Base-by-base conservation (phyloP, 352 stramenopile species). In the Phytophthora fragariaefolia region DNA sequence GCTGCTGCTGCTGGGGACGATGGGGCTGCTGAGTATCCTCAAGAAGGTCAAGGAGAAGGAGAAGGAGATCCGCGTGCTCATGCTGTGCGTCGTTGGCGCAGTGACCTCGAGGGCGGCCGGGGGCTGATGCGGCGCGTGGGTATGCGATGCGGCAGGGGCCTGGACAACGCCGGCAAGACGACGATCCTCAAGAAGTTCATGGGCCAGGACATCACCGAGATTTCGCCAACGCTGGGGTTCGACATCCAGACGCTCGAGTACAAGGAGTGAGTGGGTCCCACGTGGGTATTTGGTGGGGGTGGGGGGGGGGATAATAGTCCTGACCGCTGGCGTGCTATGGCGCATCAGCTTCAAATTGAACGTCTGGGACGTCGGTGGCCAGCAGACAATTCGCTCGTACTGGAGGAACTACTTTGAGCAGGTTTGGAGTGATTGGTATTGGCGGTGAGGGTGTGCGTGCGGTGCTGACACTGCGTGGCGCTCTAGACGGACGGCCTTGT, bases 381-480 rank as follows among this genome's bases (percentile, higher is more conserved):
- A 99, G 85, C 97, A 98, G 64, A 99, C 98, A 20, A 99, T 99
- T 55, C 92, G 97, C 20, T 95, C 97, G 6, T 99, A 99, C 80
- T 99, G 98, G 98, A 87, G 97, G 40, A 99, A 99, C 84, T 99
- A 99, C 83, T 99, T 99, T 77, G 98, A 99, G 83, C 80, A 98
- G 76, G 66, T 70, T 24, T 10, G 62, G n/a, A 27, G 8, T n/a
- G 15, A 8, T 58, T 18, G 7, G 9, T 26, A 13, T 1, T 49
- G 28, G 36, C 45, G 17, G 7, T 45, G 13, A 26, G 3, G 12
- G n/a, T 13, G 27, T 10, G 20, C 8, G n/a, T 18, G 3, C 1
- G 12, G 27, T 15, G 20, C 20, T 69, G 12, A 58, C 23, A 4
- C 13, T 54, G 8, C 54, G 38, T 43, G 7, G 15, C 15, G 20